A percentile compares a stretch with the other conserved stretches of the same genome.
Evolutionary conservation across 2,329 filamentous ascomycete genomes (phyloP).

Genomic region (Zymoseptoria ardabiliae): DNA sequence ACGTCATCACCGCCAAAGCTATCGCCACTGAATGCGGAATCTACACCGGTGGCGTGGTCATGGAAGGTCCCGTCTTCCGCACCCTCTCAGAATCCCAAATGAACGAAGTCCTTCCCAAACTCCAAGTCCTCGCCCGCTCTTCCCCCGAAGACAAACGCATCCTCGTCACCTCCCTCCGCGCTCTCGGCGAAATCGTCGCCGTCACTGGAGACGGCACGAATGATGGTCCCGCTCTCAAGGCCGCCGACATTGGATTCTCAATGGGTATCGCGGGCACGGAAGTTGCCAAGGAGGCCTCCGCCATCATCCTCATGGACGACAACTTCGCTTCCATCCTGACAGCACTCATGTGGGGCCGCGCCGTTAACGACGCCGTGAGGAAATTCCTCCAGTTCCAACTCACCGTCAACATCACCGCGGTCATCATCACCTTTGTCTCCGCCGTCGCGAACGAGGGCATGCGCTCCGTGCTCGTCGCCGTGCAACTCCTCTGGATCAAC

Average conservation of each 20-base stretch:
- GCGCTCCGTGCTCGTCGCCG: constrained; percentile 71
- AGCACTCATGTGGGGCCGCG: constrained; percentile 54
- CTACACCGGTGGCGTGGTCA: constrained; percentile 38
- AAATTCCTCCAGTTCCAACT: constrained; percentile 63
- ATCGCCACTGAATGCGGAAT: constrained; percentile 70
- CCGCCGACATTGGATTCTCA: constrained; percentile 60
- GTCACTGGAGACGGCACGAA: constrained; percentile 62
- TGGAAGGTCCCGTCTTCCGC: constrained; percentile 41
- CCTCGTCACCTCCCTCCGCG: constrained; percentile 56
- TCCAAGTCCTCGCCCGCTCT: constrained; percentile 61
- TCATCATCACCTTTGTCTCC: constrained; percentile 78
- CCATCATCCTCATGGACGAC: constrained; percentile 56
- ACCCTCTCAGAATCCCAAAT: constrained; percentile 38
- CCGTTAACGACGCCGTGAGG: constrained; percentile 49
- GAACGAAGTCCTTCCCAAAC: constrained; percentile 51
- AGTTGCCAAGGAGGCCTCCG: constrained; percentile 56
- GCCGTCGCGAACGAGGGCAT: constrained; percentile 65
- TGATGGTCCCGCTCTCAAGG: constrained; percentile 58
- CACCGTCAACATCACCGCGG: constrained; percentile 86
- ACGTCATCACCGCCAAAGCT: constrained; percentile 64
- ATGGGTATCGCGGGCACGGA: constrained; percentile 62
- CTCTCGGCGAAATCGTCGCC: constrained; percentile 58
- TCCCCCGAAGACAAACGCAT: constrained; percentile 63
- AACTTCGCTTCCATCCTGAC: constrained; percentile 57
- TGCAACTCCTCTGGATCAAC: constrained; percentile 93